Conservation (phyloP, 75 land plant genomes). For the Adiantum capillusveneris region DNA sequence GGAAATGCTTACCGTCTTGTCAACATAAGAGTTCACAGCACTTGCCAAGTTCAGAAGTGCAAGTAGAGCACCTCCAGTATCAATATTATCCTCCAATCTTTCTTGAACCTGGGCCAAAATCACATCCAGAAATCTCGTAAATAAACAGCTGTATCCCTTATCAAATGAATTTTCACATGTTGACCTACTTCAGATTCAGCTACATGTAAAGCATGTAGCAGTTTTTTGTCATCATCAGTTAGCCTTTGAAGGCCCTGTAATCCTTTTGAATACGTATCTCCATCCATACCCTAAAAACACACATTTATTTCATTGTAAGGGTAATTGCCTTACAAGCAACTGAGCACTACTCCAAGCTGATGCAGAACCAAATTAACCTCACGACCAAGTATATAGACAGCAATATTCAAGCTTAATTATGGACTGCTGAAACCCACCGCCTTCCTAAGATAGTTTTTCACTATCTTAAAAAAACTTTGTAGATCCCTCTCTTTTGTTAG, state of each 20-base stretch:
- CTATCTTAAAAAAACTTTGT: conserved; percentile 27
- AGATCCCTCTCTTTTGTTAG: conserved; percentile 26
- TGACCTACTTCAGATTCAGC: conserved; percentile 17
- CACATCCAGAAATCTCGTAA: neutral
- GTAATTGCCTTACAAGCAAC: conserved; percentile 12
- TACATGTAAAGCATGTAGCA: conserved; percentile 7
- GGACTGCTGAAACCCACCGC: neutral
- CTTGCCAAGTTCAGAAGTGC: conserved; percentile 24
- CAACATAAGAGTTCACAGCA: conserved; percentile 34
- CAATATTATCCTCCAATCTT: conserved; percentile 38
- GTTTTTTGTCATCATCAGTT: conserved; percentile 17
- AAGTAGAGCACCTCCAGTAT: conserved; percentile 32
- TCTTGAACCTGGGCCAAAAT: conserved; percentile 22
- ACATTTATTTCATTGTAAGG: neutral
- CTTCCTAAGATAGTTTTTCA: conserved; percentile 20
- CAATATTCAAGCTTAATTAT: too few species aligned
- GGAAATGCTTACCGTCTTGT: conserved; percentile 19
- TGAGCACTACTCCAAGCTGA: too few species aligned
- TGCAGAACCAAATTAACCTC: too few species aligned
- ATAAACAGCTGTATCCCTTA: neutral
- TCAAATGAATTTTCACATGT: too few species aligned
- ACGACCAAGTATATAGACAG: too few species aligned
- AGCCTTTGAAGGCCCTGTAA: conserved; percentile 17
- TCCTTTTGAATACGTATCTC: conserved; percentile 11
- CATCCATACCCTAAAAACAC: neutral